phyloP scores from a whole-genome alignment of 192 early-diverging fungal genomes.

The Podila verticillata region DNA sequence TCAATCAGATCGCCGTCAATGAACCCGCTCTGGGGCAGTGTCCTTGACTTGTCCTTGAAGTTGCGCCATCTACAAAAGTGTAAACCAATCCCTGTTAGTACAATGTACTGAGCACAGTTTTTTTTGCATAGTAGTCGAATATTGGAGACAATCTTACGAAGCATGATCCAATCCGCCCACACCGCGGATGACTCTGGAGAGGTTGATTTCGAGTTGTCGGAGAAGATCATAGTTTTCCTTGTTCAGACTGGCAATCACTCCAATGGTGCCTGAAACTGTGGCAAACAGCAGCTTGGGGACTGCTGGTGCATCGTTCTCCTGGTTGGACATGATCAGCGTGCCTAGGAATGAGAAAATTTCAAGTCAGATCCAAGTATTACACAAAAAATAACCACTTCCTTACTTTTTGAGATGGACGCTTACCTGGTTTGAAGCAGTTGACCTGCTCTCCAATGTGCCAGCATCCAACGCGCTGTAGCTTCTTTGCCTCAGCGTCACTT shows the following conservation, averaged over 20 bases:
- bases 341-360: conserved; percentile 52
- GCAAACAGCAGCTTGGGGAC: conserved; percentile 72
- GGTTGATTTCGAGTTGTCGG: conserved; percentile 69
- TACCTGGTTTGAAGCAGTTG: conserved; percentile 83
- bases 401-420: background rate
- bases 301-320: conserved; percentile 66
- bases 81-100: too few species aligned
- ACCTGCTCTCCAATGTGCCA: conserved; percentile 86
- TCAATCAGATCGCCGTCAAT: conserved; percentile 96
- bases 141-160: conserved; percentile 47
- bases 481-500: conserved; percentile 59
- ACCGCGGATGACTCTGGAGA: conserved; percentile 62
- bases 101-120: too few species aligned
- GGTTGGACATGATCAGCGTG: conserved; percentile 79
- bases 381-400: background rate
- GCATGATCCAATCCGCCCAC: conserved; percentile 71
- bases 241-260: conserved; percentile 76
- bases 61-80: conserved; percentile 65
- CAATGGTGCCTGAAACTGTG: conserved; percentile 84
- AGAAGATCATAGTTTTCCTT: conserved; percentile 66
- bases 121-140: too few species aligned
- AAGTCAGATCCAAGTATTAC: background rate
- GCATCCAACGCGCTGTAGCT: conserved; percentile 69
- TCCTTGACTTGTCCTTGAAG: conserved; percentile 65
- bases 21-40: conserved; percentile 60